Base-by-base conservation (phyloP, 352 stramenopile genomes). In the Phytopythium kandeliae region DNA sequence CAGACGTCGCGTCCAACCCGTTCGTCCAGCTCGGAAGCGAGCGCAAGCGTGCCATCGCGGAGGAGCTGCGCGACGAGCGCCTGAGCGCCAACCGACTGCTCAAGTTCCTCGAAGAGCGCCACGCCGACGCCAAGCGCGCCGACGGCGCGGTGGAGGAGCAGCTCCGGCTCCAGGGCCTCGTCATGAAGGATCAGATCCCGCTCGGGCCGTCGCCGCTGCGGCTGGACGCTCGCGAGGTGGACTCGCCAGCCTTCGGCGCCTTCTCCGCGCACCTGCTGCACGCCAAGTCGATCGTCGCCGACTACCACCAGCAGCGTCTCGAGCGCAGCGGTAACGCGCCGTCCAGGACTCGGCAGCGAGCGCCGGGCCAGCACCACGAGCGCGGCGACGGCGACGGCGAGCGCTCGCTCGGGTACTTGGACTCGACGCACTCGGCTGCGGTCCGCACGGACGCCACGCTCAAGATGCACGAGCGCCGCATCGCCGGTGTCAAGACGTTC, bases 171-270 rank as follows among this genome's bases (percentile, higher is more conserved):
- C 55, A 72, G 21, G 81, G 81, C 17, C 67, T 92, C n/a, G 71
- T 88, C 19, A 48, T 89, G 22, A 87, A 85, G 38, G 72, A 74
- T 12, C 81, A 92, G 52, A 82, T 90, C 47, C 81, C 81, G 1
- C 69, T 92, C 35, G 81, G 78, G 1, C 74, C 78, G 2, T 84
- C 81, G 4, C 70, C 71, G 37, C 58, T 90, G 33, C 55, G 56
- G 11, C 54, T 92, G 7, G 65, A 83, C 21, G 36, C 63, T 0
- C 21, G 62, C 1, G 77, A 90, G 41, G 41, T 89, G 0, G 35
- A 48, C 4, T 33, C 37, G 0, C n/a, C 40, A 1, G 57, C 58
- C 13, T 87, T 85, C 54, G 78, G 75, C 0, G 57, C 65, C 8
- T 75, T 90, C 42, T 61, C 55, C 0, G 33, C 53, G 12, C 71